Evolutionary conservation across 1,139 yeast species (phyloP).

Genomic region (Pichia sp.): DNA sequence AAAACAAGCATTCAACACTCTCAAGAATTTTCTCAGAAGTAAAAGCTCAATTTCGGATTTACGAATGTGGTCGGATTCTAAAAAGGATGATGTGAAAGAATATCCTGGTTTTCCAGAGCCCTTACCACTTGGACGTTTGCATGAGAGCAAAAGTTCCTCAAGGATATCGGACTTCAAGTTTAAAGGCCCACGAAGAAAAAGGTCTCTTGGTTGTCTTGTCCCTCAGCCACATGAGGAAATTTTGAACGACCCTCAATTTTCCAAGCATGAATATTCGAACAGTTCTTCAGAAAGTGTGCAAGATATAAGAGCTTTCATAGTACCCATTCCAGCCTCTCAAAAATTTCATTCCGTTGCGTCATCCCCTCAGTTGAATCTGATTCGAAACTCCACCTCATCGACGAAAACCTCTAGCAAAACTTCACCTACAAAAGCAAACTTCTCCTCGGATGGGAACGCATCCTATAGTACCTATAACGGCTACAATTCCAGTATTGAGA

Average conservation of each 20-base stretch:
- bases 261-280: background rate
- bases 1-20: slow-evolving; percentile 12
- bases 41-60: slow-evolving; percentile 16
- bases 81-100: slow-evolving; percentile 2
- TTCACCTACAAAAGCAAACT: slow-evolving; percentile 5
- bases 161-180: slow-evolving; percentile 7
- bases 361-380: slow-evolving; percentile 6
- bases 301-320: background rate
- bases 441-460: background rate
- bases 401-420: slow-evolving; percentile 1
- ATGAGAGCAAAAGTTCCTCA: slow-evolving; percentile 4
- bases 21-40: slow-evolving; percentile 14
- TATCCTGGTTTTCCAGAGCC: background rate
- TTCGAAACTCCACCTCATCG: background rate
- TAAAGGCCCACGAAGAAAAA: slow-evolving; percentile 9
- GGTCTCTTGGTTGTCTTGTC: slow-evolving; percentile 14
- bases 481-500: background rate
- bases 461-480: slow-evolving; percentile 1
- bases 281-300: background rate
- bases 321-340: slow-evolving; percentile 1
- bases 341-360: background rate
- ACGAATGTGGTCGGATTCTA: slow-evolving; percentile 6
- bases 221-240: background rate
- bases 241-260: background rate
- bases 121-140: background rate